phyloP scores from a whole-genome alignment of 2,329 filamentous ascomycete species.

The Alternaria triticimaculans region DNA sequence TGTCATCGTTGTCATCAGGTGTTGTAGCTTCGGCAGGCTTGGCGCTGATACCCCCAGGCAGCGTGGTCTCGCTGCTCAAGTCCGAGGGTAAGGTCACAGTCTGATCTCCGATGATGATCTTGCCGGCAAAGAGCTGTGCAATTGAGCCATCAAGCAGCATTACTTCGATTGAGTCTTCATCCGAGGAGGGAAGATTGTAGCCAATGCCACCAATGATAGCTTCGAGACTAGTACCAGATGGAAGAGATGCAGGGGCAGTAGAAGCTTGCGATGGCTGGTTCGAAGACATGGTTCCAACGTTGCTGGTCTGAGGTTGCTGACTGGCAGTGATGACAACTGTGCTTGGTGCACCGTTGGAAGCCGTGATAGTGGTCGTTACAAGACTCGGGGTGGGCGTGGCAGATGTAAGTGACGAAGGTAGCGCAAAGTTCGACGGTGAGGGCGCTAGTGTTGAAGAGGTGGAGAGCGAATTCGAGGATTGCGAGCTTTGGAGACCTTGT shows the following conservation, averaged over 20 bases:
- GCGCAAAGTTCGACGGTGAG: too few relatives aligned
- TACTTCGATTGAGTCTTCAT: constrained; percentile 14
- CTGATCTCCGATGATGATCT: constrained; percentile 14
- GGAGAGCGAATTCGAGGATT: not conserved
- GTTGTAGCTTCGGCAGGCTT: constrained; percentile 11
- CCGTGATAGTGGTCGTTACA: not conserved
- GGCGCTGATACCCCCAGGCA: constrained; percentile 6
- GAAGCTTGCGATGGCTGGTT: not conserved
- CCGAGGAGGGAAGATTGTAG: constrained; percentile 18
- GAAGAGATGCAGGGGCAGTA: not conserved
- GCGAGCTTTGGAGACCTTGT: not conserved
- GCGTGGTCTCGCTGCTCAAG: not conserved
- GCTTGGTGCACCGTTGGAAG: not conserved
- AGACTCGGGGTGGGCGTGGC: not conserved
- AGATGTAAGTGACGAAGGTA: too few relatives aligned
- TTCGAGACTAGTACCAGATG: constrained; percentile 4
- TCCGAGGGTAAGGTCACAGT: not conserved
- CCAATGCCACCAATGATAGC: constrained; percentile 13
- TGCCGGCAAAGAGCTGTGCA: constrained; percentile 10
- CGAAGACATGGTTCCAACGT: not conserved
- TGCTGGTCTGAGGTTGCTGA: not conserved
- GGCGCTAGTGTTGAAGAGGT: not conserved
- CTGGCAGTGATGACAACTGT: not conserved
- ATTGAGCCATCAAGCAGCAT: constrained; percentile 13
- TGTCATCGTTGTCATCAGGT: constrained; percentile 7